Evolutionary conservation across 2,329 filamentous ascomycete species (phyloP), one percentile per base, ranked within the genome.

Genomic region (Cordyceps javanica): DNA sequence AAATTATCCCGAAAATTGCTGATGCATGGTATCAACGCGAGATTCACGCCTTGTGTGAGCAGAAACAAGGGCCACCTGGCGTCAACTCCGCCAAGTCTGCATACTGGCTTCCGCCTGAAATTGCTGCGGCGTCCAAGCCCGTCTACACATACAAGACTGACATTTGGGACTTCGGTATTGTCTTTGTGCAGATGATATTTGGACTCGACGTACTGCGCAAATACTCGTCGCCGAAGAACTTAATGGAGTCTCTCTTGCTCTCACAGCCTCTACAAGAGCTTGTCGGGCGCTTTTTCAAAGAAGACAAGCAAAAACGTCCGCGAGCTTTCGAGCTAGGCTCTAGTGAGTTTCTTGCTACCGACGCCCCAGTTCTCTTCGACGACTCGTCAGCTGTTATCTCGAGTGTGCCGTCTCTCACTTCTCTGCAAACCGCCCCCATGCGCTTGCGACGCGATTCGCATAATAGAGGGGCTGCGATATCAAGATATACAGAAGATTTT

Each of bases 101-200:
- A 1, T 90, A 91, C 63, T 96, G 92, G 92, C 73, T 89, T 7
- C 85, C 92, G 1, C 89, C 91, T 1, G 91, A 96, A 71, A 80
- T 91, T 52, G 81, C 82, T 30, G 81, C 75, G 48, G 80, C 77
- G 1, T 82, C 80, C 59, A 86, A 82, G 28, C 80, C 80, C 30
- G 77, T 88, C 70, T 78, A 87, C 73, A 85, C 82, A 1, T 82
- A 82, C 65, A 96, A 96, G 70, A 90, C 91, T 0, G 94, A 97
- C 69, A 83, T 97, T 9, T 99, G 94, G 94, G 90, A 97, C 63
- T 85, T 99, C 65, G 94, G 94, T 5, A 84, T 97, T 30, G 82
- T 97, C 5, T 89, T 97, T 64, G 72, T 96, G 39, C 93, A 99
- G 69, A 97, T 97, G 91, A 82, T 94, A 3, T 93, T 97, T 69